Percentiles rank a stretch among this genome's conserved stretches.
Evolutionary conservation across 805 yeast species (phyloP).

Genomic region (Ogataea allantospora): DNA sequence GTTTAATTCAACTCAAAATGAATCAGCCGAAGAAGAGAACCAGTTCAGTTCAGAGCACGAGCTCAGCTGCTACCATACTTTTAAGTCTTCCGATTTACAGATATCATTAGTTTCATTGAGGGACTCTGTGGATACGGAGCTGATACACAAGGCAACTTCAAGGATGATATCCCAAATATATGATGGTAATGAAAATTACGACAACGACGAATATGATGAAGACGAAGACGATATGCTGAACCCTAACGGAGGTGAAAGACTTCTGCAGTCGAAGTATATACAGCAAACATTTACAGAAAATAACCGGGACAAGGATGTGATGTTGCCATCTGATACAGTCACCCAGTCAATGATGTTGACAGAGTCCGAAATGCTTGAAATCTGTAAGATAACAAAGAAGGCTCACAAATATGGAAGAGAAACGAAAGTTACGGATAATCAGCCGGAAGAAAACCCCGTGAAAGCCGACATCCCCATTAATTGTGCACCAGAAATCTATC

Average conservation of each 20-base stretch:
- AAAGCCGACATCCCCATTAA: not conserved
- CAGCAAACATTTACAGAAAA: too few relatives aligned
- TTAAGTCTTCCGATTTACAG: conserved; percentile 15
- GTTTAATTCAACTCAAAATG: too few relatives aligned
- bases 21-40: too few relatives aligned
- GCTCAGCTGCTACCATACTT: conserved; percentile 16
- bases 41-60: not conserved
- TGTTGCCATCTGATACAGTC: too few relatives aligned
- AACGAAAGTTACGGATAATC: not conserved
- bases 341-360: not conserved
- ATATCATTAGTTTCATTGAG: conserved; percentile 14
- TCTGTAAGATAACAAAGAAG: too few relatives aligned
- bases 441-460: not conserved
- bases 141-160: conserved; percentile 16
- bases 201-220: not conserved
- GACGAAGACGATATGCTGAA: too few relatives aligned
- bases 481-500: conserved; percentile 21
- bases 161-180: conserved; percentile 7
- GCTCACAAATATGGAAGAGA: too few relatives aligned
- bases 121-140: conserved; percentile 12
- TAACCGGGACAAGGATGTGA: too few relatives aligned
- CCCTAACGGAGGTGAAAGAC: too few relatives aligned
- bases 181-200: not conserved
- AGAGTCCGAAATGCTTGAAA: too few relatives aligned
- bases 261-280: too few relatives aligned